These are phyloP conservation scores for Annona cherimola DNA, from an alignment of 164 flowering plant species.

Conservation along the genomic window DNA sequence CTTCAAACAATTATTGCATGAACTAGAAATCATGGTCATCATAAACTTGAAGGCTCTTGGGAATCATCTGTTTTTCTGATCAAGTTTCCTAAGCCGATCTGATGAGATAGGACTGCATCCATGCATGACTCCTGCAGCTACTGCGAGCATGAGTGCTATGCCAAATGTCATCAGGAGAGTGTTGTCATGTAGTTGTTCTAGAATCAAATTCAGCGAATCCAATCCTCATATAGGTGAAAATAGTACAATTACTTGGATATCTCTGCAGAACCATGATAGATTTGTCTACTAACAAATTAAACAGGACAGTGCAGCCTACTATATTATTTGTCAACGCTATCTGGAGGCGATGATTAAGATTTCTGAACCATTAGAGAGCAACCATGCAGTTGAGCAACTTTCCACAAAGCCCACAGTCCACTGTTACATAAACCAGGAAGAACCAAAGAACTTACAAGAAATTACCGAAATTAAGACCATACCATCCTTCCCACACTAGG, in stretches of 20 bases:
- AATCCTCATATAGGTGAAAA: background rate
- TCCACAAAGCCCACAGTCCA: background rate
- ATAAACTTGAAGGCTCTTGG: background rate
- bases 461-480: conserved; percentile 13
- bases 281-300: background rate
- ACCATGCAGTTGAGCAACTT: background rate
- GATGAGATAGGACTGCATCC: background rate
- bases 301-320: background rate
- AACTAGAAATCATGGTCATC: background rate
- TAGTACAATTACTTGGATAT: background rate
- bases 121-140: background rate
- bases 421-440: background rate
- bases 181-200: background rate
- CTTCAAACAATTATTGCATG: background rate
- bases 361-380: background rate
- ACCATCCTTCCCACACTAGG: conserved; percentile 95
- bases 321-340: no score
- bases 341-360: background rate
- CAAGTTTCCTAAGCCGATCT: background rate
- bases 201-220: background rate
- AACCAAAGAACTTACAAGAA: background rate
- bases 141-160: background rate
- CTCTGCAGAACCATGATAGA: background rate
- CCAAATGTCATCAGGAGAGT: background rate
- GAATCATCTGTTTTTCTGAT: background rate